Evolutionary conservation across 306 rosid genomes (phyloP), one percentile per base, ranked within the genome.

Genomic region (Vigna nakashimae): DNA sequence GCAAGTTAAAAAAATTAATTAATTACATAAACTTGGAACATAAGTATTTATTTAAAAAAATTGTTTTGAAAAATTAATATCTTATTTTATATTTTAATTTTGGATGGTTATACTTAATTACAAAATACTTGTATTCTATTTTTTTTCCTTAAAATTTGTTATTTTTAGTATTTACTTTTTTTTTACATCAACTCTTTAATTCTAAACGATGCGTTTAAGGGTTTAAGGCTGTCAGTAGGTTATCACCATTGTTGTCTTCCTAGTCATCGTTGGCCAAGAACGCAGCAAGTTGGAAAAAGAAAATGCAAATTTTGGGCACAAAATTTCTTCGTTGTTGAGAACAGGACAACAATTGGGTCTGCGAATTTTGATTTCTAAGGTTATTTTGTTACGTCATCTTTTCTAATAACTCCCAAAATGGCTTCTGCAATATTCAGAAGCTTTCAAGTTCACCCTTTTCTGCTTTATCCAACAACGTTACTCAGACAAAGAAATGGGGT

Each of bases 371-470:
- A 17, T 71, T 51, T 62, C 50, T 18, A 74, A 74, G 76, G 71
- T 49, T n/a, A 55, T 13, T 12, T 49, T 49, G 18, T 14, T 36
- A 10, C 1, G 40, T 17, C 34, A 11, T 68, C 7, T 74, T 55
- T 65, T 57, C n/a, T 75, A 46, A 17, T n/a, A 38, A 3, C 71
- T 48, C 10, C 14, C 53, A 20, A 36, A 71, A 95, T 95, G 97
- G 93, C 92, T 68, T 86, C 88, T 82, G 79, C 87, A 16, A 69
- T 90, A 34, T 85, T 92, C 30, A 89, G 92, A 88, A 82, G 86
- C 89, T 73, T 95, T 46, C 89, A 89, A 65, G 76, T 82, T 53
- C 86, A 85, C 66, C 88, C 91, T 28, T 82, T 87, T 60, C 58
- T 82, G 71, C 85, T 88, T 65, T 63, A 75, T 65, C 86, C 90